These are phyloP conservation scores for Colletotrichum zoysiae DNA, from an alignment of 2,329 filamentous ascomycete genomes.

Conservation along the genomic window DNA sequence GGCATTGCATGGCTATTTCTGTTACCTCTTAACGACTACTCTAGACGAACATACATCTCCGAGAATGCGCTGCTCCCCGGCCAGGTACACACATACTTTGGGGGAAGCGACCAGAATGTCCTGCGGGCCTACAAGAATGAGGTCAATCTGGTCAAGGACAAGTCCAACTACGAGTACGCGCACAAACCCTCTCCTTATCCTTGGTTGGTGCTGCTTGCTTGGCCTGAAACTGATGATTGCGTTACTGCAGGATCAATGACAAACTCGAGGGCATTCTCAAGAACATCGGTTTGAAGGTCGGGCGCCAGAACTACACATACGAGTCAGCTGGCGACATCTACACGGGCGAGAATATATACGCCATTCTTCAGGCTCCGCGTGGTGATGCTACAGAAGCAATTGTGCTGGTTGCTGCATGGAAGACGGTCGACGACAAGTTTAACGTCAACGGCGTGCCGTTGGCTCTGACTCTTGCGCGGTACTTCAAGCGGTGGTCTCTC, in stretches of 20 bases:
- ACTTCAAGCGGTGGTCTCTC: slow-evolving; percentile 97
- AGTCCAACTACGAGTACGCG: slow-evolving; percentile 65
- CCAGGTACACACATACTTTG: slow-evolving; percentile 98
- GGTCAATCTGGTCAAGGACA: slow-evolving; percentile 72
- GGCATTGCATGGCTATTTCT: slow-evolving; percentile 92
- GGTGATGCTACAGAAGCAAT: slow-evolving; percentile 98
- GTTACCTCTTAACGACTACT: slow-evolving; percentile 91
- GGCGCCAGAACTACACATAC: slow-evolving; percentile 90
- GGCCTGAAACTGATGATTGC: slow-evolving; percentile 2
- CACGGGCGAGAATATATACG: slow-evolving; percentile 90
- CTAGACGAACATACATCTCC: slow-evolving; percentile 92
- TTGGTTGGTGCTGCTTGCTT: background rate
- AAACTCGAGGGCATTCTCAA: slow-evolving; percentile 81
- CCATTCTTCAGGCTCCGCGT: slow-evolving; percentile 90
- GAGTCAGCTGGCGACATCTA: slow-evolving; percentile 79
- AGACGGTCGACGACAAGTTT: slow-evolving; percentile 80
- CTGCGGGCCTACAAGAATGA: slow-evolving; percentile 92
- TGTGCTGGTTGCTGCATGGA: slow-evolving; percentile 91
- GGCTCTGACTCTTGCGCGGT: slow-evolving; percentile 87
- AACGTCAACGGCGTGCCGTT: slow-evolving; percentile 92
- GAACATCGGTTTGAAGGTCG: slow-evolving; percentile 86
- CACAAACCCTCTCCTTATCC: background rate
- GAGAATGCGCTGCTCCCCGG: slow-evolving; percentile 96
- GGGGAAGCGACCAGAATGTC: slow-evolving; percentile 94
- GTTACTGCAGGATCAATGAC: slow-evolving; percentile 68